phyloP scores from a whole-genome alignment of 495 filamentous ascomycete genomes.

The Trichoderma reesei region DNA sequence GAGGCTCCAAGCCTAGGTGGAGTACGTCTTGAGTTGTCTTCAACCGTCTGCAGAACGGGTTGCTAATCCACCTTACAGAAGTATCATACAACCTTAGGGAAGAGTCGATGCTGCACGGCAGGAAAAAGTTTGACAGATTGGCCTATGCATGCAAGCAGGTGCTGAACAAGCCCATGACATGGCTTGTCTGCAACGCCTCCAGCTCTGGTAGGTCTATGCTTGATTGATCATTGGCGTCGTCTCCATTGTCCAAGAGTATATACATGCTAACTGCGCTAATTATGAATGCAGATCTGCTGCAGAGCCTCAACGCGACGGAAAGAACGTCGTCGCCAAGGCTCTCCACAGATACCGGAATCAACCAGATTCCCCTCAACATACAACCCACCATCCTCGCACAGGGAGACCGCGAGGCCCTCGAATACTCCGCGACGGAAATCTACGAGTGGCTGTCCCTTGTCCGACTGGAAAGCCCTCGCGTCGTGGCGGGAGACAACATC shows the following conservation, averaged over 20 bases:
- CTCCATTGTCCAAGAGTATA: not conserved
- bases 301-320: slow-evolving; percentile 43
- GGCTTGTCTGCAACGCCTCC: slow-evolving; percentile 68
- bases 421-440: slow-evolving; percentile 52
- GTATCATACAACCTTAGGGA: slow-evolving; percentile 72
- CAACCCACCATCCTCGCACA: slow-evolving; percentile 22
- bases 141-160: slow-evolving; percentile 79
- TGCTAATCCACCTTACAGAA: slow-evolving; percentile 34
- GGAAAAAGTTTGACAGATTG: slow-evolving; percentile 81
- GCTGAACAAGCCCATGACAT: slow-evolving; percentile 57
- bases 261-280: slow-evolving; percentile 22
- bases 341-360: slow-evolving; percentile 30
- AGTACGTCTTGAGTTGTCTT: slow-evolving; percentile 22
- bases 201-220: slow-evolving; percentile 23
- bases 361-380: not conserved
- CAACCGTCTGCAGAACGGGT: not conserved
- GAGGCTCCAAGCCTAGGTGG: slow-evolving; percentile 43
- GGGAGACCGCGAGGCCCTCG: slow-evolving; percentile 34
- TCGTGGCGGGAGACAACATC: slow-evolving; percentile 55
- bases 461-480: slow-evolving; percentile 59
- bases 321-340: slow-evolving; percentile 28
- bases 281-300: slow-evolving; percentile 40
- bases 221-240: not conserved
- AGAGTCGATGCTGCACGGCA: slow-evolving; percentile 79
- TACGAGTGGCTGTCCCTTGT: slow-evolving; percentile 82